These are phyloP conservation scores for Termitomyces sp. DNA, from an alignment of 768 basidiomycete species.

Conservation along the genomic window DNA sequence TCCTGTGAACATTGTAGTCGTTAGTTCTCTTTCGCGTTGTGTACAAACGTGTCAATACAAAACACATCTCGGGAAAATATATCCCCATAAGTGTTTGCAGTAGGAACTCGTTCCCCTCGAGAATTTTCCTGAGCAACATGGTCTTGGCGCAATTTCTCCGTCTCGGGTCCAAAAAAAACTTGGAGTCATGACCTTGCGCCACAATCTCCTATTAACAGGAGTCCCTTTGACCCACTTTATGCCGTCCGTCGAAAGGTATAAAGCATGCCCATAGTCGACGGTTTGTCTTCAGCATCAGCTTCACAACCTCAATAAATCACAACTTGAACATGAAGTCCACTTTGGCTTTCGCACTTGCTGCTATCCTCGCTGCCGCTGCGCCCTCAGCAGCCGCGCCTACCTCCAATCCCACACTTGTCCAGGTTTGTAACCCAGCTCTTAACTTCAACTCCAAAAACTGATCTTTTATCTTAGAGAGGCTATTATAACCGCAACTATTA, in stretches of 20 bases:
- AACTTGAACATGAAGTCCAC: not conserved
- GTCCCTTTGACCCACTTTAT: not conserved
- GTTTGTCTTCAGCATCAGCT: not conserved
- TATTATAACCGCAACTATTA: not conserved
- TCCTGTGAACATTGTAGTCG: conserved; percentile 66
- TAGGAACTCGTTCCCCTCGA: not conserved
- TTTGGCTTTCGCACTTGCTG: not conserved
- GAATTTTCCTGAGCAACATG: not conserved
- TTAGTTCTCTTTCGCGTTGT: too few relatives aligned
- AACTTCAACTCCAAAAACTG: too few relatives aligned
- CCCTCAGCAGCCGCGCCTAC: not conserved
- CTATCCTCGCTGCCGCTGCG: not conserved
- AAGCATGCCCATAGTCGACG: not conserved
- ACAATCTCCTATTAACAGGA: not conserved
- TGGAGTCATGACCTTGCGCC: too few relatives aligned
- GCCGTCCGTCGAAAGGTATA: not conserved
- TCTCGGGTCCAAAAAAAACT: too few relatives aligned
- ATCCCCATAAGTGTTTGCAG: too few relatives aligned
- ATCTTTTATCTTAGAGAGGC: not conserved
- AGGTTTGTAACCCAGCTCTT: not conserved
- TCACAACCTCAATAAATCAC: not conserved
- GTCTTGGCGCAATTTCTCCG: too few relatives aligned
- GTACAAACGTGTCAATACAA: conserved; percentile 5
- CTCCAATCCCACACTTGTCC: not conserved
- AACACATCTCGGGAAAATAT: not conserved